phyloP scores from a whole-genome alignment of 495 filamentous ascomycete genomes.

The Hypoxylon intermedium region DNA sequence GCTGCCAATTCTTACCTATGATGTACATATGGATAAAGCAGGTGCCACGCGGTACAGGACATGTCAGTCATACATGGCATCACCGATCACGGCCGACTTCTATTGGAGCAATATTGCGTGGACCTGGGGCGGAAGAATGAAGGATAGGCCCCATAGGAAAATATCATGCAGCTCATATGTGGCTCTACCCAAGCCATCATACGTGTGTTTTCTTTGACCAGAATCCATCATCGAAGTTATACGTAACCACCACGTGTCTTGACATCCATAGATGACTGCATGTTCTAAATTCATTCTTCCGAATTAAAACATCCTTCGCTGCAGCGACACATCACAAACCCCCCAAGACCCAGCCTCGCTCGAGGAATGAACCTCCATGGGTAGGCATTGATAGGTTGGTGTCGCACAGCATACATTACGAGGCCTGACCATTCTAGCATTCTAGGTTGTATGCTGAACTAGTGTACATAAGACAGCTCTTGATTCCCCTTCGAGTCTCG shows the following conservation, averaged over 20 bases:
- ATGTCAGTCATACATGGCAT: neutral
- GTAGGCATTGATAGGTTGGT: neutral
- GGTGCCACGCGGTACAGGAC: neutral
- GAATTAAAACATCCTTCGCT: neutral
- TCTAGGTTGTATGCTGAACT: too few relatives aligned
- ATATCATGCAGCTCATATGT: neutral
- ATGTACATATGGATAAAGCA: neutral
- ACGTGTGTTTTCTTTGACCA: too few relatives aligned
- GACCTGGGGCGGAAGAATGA: neutral
- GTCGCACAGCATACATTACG: slow-evolving; percentile 16
- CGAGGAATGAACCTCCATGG: neutral
- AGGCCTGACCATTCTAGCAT: too few relatives aligned
- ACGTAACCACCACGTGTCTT: too few relatives aligned
- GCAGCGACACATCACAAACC: neutral
- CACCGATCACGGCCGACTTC: neutral
- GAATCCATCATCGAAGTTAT: too few relatives aligned
- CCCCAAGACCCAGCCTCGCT: too few relatives aligned
- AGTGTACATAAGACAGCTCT: too few relatives aligned
- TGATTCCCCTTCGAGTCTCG: too few relatives aligned
- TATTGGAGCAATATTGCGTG: neutral
- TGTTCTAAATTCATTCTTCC: neutral
- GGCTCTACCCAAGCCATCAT: neutral
- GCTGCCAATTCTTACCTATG: too few relatives aligned
- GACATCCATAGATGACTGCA: neutral
- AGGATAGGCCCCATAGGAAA: neutral